Evolutionary conservation across 495 filamentous ascomycete species (phyloP).

Genomic region (Oleoguttula mirabilis): DNA sequence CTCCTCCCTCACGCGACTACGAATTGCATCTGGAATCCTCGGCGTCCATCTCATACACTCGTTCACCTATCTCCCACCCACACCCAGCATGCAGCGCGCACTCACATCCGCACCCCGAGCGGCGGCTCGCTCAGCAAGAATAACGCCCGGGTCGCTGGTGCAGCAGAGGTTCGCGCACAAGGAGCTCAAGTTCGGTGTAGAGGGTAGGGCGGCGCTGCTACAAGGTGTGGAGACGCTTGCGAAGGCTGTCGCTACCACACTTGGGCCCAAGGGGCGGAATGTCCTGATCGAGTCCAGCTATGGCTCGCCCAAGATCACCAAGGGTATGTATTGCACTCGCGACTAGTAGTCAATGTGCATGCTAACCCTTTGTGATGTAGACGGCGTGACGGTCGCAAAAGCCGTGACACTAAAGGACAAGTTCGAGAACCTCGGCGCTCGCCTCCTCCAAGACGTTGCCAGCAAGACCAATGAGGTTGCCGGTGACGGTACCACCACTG

Average conservation of each 20-base stretch:
- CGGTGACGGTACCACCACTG: slow-evolving; percentile 96
- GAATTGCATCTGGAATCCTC: neutral
- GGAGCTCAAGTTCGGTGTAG: slow-evolving; percentile 97
- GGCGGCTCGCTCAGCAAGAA: slow-evolving; percentile 8
- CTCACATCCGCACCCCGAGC: slow-evolving; percentile 17
- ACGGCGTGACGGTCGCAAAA: slow-evolving; percentile 89
- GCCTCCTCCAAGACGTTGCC: slow-evolving; percentile 91
- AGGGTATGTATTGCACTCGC: slow-evolving; percentile 54
- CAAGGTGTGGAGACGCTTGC: slow-evolving; percentile 93
- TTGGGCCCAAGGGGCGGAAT: slow-evolving; percentile 96
- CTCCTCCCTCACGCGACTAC: too few relatives aligned
- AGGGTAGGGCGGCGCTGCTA: slow-evolving; percentile 77
- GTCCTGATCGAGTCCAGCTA: slow-evolving; percentile 96
- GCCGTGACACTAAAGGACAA: slow-evolving; percentile 94
- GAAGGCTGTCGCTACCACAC: slow-evolving; percentile 88
- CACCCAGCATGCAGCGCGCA: slow-evolving; percentile 16
- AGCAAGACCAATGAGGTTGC: slow-evolving; percentile 98
- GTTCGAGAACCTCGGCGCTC: slow-evolving; percentile 97
- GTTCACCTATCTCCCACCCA: neutral
- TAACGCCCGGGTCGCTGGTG: slow-evolving; percentile 9
- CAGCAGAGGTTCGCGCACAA: slow-evolving; percentile 92
- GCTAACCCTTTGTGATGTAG: slow-evolving; percentile 38
- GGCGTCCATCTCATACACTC: neutral
- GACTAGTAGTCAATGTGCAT: too few relatives aligned
- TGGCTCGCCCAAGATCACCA: slow-evolving; percentile 98